Evolutionary conservation across 1,284 basidiomycete species (phyloP), one percentile per base, ranked within the genome.

Genomic region (Thelephora terrestris): DNA sequence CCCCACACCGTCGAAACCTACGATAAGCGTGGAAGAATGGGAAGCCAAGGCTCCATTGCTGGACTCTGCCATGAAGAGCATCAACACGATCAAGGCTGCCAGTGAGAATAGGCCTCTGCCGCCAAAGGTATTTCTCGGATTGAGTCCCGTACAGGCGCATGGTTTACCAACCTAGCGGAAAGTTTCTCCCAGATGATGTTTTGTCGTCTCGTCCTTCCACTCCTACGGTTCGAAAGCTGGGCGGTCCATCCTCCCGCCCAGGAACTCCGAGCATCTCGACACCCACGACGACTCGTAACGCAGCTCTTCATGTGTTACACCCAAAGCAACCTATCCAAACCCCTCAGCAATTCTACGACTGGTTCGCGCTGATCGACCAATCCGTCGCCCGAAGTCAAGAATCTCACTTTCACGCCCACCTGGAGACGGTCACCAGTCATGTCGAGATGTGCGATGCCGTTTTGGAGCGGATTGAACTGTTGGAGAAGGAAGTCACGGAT

Each of bases 261-360:
- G 29, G 29, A 12, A 32, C 29, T 32, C 29, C 29, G 12, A 32
- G 14, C 14, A 14, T 14, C 9, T 64, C 62, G 18, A 70, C 67
- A 14, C 69, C 67, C 20, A 55, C 68, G 64, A 46, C 58, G 61
- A 14, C 59, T 62, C 35, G 65, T 57, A 43, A 54, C 36, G 45
- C 59, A 47, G 47, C 52, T n/a, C 59, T 65, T 24, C 74, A 81
- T 61, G 66, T 74, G 0, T 68, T 88, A 17, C 79, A 82, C 56
- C 82, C 85, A 5, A 76, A 73, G 49, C 73, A 79, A 23, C 82
- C 88, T 4, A 81, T 97, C 40, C 76, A 83, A 52, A 93, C 90
- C 0, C 83, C 91, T 0, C 90, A 96, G 58, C 89, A 94, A 57
- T 95, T 96, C 65, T 91, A 93, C 60, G 93, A 96, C 67, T 95